Conservation (phyloP, 176 grass and related monocot genomes). For the Phoenix roebelenii region DNA sequence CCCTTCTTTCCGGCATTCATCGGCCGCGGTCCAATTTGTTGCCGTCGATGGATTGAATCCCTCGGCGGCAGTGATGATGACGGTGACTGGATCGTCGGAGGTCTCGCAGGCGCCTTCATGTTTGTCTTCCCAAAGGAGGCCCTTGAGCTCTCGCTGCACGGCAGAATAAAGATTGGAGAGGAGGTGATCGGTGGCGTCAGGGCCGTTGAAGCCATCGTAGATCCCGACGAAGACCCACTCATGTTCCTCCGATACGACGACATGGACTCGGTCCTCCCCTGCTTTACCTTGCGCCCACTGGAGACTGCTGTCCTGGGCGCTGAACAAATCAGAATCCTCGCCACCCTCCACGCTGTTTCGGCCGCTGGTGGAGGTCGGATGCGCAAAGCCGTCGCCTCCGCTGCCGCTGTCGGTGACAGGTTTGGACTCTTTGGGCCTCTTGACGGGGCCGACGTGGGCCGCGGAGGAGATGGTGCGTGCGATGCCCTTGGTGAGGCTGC, state of each 20-base stretch:
- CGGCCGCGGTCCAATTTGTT: no score
- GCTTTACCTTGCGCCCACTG: constrained; percentile 17
- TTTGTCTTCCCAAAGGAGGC: constrained; percentile 14
- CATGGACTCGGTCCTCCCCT: constrained; percentile 17
- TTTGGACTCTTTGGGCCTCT: constrained; percentile 2
- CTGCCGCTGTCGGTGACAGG: background rate
- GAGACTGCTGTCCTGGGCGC: background rate
- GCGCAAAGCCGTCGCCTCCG: background rate
- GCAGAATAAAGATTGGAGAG: constrained; percentile 8
- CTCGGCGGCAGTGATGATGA: no score
- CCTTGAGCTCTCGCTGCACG: constrained; percentile 11
- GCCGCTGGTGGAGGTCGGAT: background rate
- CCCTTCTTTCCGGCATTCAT: no score
- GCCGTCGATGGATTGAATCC: no score
- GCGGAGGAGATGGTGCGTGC: constrained; percentile 2
- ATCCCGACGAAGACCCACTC: constrained; percentile 13
- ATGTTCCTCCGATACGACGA: constrained; percentile 12
- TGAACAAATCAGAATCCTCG: background rate
- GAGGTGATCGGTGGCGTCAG: constrained; percentile 13
- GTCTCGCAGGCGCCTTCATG: background rate
- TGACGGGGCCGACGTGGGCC: background rate
- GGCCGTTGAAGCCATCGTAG: constrained; percentile 20
- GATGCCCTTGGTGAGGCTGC: constrained; percentile 16
- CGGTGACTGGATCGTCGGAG: no score
- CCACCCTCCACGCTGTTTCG: background rate